Conservation (phyloP, 2,329 filamentous ascomycete species). For the Ophiostoma sp. region DNA sequence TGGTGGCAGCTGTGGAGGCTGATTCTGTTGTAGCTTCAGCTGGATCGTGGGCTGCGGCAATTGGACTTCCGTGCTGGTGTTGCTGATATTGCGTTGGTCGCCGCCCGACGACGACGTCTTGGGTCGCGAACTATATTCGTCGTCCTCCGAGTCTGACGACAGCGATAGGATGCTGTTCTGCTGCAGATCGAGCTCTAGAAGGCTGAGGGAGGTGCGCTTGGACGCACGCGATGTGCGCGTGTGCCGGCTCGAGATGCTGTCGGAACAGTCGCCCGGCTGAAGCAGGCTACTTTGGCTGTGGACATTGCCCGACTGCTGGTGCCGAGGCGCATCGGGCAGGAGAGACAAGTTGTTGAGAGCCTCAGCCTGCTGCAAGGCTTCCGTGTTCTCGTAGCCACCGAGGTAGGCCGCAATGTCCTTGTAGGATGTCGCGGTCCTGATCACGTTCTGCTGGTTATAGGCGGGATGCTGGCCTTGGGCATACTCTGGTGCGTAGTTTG, state of each 20-base stretch:
- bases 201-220: conserved; percentile 43
- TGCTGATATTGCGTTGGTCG: neutral
- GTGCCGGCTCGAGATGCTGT: conserved; percentile 51
- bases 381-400: conserved; percentile 15
- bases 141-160: conserved; percentile 55
- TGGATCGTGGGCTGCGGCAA: neutral
- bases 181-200: conserved; percentile 47
- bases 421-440: conserved; percentile 7
- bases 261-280: conserved; percentile 37
- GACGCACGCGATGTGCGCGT: conserved; percentile 52
- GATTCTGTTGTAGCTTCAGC: neutral
- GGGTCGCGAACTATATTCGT: conserved; percentile 35
- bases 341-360: neutral
- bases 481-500: neutral
- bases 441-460: neutral
- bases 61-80: neutral
- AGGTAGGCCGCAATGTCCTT: conserved; percentile 21
- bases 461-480: neutral
- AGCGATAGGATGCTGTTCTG: conserved; percentile 52
- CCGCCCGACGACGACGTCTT: conserved; percentile 29
- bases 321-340: neutral
- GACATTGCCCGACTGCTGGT: neutral
- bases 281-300: conserved; percentile 5
- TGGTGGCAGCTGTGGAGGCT: conserved; percentile 1
- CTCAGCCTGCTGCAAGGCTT: neutral